phyloP scores from a whole-genome alignment of 108 stramenopile species.

The Skeletonema potamos region DNA sequence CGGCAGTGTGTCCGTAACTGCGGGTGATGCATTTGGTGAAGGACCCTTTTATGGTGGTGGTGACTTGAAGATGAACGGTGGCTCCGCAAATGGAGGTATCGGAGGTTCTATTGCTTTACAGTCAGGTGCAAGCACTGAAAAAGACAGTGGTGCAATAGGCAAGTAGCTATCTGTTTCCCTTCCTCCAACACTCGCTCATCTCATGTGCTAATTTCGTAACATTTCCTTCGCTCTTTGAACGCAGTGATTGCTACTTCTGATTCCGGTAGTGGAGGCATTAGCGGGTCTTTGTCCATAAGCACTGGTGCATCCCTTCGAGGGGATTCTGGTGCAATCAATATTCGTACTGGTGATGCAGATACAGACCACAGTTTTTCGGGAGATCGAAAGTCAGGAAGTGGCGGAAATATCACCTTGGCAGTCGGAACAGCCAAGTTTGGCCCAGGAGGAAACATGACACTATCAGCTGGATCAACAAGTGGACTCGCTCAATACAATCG shows the following conservation, averaged over 20 bases:
- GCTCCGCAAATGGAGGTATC: slow-evolving; percentile 3
- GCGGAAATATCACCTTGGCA: slow-evolving; percentile 22
- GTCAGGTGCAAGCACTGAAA: not conserved
- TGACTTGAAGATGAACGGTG: slow-evolving; percentile 6
- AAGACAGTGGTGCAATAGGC: not conserved
- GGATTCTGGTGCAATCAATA: slow-evolving; percentile 14
- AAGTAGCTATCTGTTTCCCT: no score
- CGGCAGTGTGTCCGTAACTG: slow-evolving; percentile 6
- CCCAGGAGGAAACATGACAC: not conserved
- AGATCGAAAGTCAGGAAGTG: not conserved
- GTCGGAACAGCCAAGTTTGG: slow-evolving; percentile 2
- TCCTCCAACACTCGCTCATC: no score
- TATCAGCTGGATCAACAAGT: slow-evolving; percentile 4
- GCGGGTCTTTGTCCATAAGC: slow-evolving; percentile 4
- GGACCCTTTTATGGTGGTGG: slow-evolving; percentile 10
- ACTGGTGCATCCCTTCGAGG: slow-evolving; percentile 17
- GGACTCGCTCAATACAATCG: not conserved
- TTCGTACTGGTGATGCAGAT: slow-evolving; percentile 17
- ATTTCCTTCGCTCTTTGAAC: not conserved
- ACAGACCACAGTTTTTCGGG: not conserved
- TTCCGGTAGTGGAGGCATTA: slow-evolving; percentile 8
- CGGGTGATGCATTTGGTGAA: slow-evolving; percentile 7
- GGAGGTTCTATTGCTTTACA: slow-evolving; percentile 6
- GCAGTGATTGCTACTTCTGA: slow-evolving; percentile 27
- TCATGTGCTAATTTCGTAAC: not conserved